Evolutionary conservation across 177 flowering plant species (phyloP).

Genomic region (Vitis hybrid): DNA sequence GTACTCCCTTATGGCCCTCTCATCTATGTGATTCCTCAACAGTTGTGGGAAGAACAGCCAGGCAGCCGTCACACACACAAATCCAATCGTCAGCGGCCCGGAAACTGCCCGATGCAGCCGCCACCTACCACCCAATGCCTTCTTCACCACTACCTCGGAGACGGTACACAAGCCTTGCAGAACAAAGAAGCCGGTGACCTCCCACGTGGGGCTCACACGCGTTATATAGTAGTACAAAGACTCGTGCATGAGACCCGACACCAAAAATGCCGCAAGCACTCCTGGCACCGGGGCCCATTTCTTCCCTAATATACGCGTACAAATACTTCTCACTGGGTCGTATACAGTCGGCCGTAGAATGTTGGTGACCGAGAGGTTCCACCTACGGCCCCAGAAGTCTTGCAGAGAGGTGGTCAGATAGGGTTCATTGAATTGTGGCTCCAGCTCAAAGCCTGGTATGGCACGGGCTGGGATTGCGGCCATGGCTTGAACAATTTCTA

Average conservation of each 20-base stretch:
- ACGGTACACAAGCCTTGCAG: too few relatives aligned
- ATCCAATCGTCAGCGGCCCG: too few relatives aligned
- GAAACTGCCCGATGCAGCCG: too few relatives aligned
- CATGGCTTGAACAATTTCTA: slow-evolving; percentile 26
- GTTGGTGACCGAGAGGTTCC: slow-evolving; percentile 48
- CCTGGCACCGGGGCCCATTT: slow-evolving; percentile 18
- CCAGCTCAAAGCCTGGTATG: slow-evolving; percentile 29
- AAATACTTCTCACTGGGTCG: slow-evolving; percentile 15
- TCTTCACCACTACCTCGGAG: too few relatives aligned
- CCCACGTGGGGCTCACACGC: slow-evolving; percentile 43
- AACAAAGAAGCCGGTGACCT: slow-evolving; percentile 12
- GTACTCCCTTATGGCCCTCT: too few relatives aligned
- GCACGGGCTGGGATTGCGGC: slow-evolving; percentile 19
- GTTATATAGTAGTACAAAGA: slow-evolving; percentile 26
- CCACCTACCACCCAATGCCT: too few relatives aligned
- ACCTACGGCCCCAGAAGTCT: slow-evolving; percentile 54
- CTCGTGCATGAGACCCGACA: slow-evolving; percentile 52
- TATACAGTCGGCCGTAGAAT: slow-evolving; percentile 43
- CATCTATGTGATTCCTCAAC: too few relatives aligned
- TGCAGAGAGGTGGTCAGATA: slow-evolving; percentile 44
- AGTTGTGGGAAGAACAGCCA: too few relatives aligned
- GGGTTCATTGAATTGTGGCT: slow-evolving; percentile 40
- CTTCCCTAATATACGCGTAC: background rate
- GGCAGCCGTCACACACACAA: too few relatives aligned
- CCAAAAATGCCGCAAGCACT: slow-evolving; percentile 25